phyloP scores from a whole-genome alignment of 345 rosid species.

The Orychophragmus violaceus region DNA sequence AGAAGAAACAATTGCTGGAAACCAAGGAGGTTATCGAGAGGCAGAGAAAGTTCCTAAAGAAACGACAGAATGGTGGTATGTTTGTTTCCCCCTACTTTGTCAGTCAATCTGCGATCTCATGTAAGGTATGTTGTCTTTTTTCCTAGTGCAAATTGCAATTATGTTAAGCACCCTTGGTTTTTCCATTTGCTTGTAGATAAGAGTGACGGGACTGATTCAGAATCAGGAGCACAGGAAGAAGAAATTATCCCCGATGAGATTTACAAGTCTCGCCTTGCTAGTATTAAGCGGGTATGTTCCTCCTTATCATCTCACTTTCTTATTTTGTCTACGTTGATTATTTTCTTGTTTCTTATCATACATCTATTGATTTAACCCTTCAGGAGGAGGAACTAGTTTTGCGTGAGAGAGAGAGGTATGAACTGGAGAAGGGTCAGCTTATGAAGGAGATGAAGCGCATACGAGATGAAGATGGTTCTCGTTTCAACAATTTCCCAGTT shows the following conservation, averaged over 20 bases:
- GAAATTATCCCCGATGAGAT: constrained; percentile 93
- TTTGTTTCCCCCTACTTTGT: constrained; percentile 9
- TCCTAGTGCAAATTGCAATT: background rate
- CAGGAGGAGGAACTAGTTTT: constrained; percentile 88
- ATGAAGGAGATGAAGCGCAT: constrained; percentile 98
- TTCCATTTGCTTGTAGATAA: constrained; percentile 58
- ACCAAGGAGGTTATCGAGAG: constrained; percentile 94
- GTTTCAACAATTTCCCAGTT: constrained; percentile 93
- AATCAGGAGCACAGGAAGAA: constrained; percentile 74
- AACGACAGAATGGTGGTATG: constrained; percentile 72
- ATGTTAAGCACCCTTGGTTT: constrained; percentile 9
- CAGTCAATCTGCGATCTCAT: background rate
- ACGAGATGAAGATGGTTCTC: constrained; percentile 98
- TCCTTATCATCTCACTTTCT: constrained; percentile 8
- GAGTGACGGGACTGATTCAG: constrained; percentile 72
- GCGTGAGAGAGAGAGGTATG: constrained; percentile 98
- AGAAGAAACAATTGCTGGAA: constrained; percentile 78
- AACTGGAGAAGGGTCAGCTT: constrained; percentile 91
- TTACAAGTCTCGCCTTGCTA: constrained; percentile 83
- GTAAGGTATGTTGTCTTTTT: background rate
- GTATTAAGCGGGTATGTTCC: constrained; percentile 88
- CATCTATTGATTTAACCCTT: constrained; percentile 21
- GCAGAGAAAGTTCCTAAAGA: constrained; percentile 85
- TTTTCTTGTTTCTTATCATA: background rate
- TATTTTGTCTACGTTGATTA: background rate